Evolutionary conservation across 108 stramenopile species (phyloP).

Genomic region (Pseudonitzschia multiseries): DNA sequence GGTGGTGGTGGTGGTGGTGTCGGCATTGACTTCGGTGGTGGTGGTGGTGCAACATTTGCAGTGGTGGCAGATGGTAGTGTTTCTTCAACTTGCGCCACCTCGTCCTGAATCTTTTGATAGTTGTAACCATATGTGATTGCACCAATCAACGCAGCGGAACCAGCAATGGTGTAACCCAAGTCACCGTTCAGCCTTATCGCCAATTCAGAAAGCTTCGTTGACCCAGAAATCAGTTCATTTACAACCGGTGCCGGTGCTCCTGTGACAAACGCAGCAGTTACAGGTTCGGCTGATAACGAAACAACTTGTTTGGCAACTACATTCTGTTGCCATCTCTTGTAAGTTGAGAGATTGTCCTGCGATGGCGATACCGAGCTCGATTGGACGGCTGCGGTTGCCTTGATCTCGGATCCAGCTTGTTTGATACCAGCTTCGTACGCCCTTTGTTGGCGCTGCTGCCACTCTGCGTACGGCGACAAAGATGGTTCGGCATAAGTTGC

Average conservation of each 20-base stretch:
- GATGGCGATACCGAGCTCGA: not conserved
- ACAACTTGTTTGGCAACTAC: not conserved
- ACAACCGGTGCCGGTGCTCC: slow-evolving; percentile 8
- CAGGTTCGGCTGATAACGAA: not conserved
- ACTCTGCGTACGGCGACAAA: slow-evolving; percentile 7
- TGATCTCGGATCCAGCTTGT: not conserved
- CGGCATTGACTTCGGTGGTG: not conserved
- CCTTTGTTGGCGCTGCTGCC: not conserved
- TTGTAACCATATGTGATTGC: not conserved
- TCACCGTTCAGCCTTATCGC: not conserved
- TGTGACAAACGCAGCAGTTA: slow-evolving; percentile 1
- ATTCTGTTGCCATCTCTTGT: slow-evolving; percentile 14
- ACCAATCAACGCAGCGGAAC: not conserved
- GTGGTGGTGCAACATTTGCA: not conserved
- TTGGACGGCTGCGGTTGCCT: not conserved
- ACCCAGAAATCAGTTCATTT: slow-evolving; percentile 14
- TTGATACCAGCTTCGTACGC: slow-evolving; percentile 3
- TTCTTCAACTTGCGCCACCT: not conserved
- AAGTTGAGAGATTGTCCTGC: slow-evolving; percentile 10
- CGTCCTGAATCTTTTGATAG: slow-evolving; percentile 3
- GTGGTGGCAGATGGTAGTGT: not conserved
- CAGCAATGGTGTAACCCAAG: not conserved
- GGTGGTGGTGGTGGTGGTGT: not conserved
- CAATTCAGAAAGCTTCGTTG: not conserved
- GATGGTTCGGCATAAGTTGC: slow-evolving; percentile 3